phyloP scores from a whole-genome alignment of 139 green algal species.

The Coelastrella sp. region DNA sequence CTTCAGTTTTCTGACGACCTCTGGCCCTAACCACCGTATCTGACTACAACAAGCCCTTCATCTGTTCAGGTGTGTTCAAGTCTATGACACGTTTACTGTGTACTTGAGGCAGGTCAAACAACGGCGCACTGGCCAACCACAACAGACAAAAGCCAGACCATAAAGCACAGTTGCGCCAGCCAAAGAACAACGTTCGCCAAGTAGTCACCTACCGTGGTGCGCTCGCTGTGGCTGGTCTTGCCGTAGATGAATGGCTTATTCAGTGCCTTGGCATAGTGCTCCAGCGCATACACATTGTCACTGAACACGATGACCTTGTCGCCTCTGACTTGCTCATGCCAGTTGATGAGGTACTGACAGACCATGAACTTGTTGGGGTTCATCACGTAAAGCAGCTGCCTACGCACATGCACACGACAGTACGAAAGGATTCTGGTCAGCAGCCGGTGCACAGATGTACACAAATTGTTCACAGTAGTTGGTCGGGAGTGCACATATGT shows the following conservation, averaged over 20 bases:
- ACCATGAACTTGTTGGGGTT: slow-evolving; percentile 98
- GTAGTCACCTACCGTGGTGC: slow-evolving; percentile 71
- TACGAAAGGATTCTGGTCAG: not conserved
- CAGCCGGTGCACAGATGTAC: too few relatives aligned
- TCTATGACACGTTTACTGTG: too few relatives aligned
- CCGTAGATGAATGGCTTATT: slow-evolving; percentile 97
- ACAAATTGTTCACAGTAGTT: too few relatives aligned
- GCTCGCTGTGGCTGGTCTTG: slow-evolving; percentile 89
- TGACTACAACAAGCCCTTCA: too few relatives aligned
- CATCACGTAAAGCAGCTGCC: slow-evolving; percentile 94
- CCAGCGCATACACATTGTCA: slow-evolving; percentile 98
- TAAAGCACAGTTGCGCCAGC: too few relatives aligned
- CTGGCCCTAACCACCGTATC: too few relatives aligned
- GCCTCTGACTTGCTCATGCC: slow-evolving; percentile 87
- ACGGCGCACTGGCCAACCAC: too few relatives aligned
- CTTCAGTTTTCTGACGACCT: not conserved
- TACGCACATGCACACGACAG: not conserved
- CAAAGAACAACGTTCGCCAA: too few relatives aligned
- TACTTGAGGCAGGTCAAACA: too few relatives aligned
- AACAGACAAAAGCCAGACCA: too few relatives aligned
- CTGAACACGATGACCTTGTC: slow-evolving; percentile 97
- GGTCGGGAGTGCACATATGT: too few relatives aligned
- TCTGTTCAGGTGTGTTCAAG: too few relatives aligned
- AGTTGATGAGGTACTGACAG: slow-evolving; percentile 96
- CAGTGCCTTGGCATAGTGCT: slow-evolving; percentile 92